Evolutionary conservation across 257 asterid genomes (phyloP).

Genomic region (Osmanthus fragrans): DNA sequence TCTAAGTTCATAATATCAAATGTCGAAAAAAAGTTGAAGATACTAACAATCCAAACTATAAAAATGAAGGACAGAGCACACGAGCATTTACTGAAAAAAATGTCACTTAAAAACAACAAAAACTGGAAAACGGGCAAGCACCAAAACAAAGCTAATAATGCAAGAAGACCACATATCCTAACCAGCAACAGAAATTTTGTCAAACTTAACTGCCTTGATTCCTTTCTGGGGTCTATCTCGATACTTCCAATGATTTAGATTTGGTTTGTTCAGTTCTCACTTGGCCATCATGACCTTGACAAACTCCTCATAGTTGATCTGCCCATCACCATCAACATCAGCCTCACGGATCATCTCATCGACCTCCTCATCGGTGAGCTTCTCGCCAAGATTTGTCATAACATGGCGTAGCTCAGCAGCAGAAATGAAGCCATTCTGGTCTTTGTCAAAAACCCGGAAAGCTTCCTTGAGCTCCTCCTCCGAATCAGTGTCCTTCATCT

Average conservation of each 20-base stretch:
- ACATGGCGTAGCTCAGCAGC: constrained; percentile 91
- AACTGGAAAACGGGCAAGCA: constrained; percentile 29
- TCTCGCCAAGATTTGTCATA: constrained; percentile 92
- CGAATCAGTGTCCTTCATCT: constrained; percentile 92
- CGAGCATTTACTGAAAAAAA: constrained; percentile 29
- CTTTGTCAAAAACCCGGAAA: constrained; percentile 88
- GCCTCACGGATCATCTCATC: constrained; percentile 96
- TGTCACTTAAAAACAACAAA: constrained; percentile 38
- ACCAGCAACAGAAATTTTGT: constrained; percentile 30
- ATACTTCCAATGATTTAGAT: constrained; percentile 26
- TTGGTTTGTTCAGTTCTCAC: constrained; percentile 39
- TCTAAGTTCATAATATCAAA: constrained; percentile 25
- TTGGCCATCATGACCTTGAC: constrained; percentile 97
- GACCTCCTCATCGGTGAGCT: constrained; percentile 90
- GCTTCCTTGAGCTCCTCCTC: constrained; percentile 95
- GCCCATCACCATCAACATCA: constrained; percentile 95
- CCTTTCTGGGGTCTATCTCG: constrained; percentile 13
- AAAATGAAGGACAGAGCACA: constrained; percentile 26
- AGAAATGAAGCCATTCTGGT: constrained; percentile 85
- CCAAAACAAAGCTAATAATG: constrained; percentile 27
- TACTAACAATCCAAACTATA: constrained; percentile 25
- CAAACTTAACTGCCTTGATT: constrained; percentile 27
- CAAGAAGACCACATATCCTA: constrained; percentile 26
- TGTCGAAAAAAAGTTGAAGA: constrained; percentile 16
- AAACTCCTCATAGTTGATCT: constrained; percentile 87